Base-by-base conservation (phyloP, 1,284 basidiomycete genomes). In the Meira nashicola region DNA sequence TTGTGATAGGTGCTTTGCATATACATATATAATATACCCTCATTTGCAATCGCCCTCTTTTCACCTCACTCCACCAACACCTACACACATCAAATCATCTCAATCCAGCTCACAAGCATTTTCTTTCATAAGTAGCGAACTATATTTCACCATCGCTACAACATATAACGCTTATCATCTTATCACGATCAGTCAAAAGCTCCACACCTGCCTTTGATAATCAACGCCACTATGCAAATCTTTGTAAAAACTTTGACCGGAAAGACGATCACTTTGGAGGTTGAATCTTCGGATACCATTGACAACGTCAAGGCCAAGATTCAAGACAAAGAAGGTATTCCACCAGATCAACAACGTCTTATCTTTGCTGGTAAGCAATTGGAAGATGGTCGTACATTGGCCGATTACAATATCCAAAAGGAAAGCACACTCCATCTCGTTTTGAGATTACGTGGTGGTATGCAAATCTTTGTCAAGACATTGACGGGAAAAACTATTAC, bases 281-380 rank as follows among this genome's bases (percentile, higher is more conserved):
- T 80, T 58, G 79, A 80, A 73, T 76, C 76, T 54, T 73, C 70
- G 48, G 76, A 78, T 74, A 77, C 76, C 55, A 78, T 78, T 64
- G 76, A 78, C 68, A 77, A 77, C 54, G 76, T 78, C 63, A 78
- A 78, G 66, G 75, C 78, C 61, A 80, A 81, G 77, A 82, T 83
- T 67, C 82, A 83, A 73, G 82, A 83, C 77, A 83, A 83, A 78
- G 82, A 83, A 71, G 81, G 90, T 37, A 93, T 93, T 64, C 89
- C 90, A 60, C 90, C 90, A 71, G 92, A 95, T 83, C 92, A 96
- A 82, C 93, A 96, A 81, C 91, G 93, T 71, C 82, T 97, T 80
- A 96, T 96, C 84, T 97, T 96, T 79, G 93, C 93, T 57, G 93
- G 93, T 75, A 96, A 96, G 84, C 93, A 97, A 83, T 88, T 97